A percentile compares a stretch with the other conserved stretches of the same genome.
phyloP scores from a whole-genome alignment of 2,329 filamentous ascomycete genomes.

The Fusarium sp. region DNA sequence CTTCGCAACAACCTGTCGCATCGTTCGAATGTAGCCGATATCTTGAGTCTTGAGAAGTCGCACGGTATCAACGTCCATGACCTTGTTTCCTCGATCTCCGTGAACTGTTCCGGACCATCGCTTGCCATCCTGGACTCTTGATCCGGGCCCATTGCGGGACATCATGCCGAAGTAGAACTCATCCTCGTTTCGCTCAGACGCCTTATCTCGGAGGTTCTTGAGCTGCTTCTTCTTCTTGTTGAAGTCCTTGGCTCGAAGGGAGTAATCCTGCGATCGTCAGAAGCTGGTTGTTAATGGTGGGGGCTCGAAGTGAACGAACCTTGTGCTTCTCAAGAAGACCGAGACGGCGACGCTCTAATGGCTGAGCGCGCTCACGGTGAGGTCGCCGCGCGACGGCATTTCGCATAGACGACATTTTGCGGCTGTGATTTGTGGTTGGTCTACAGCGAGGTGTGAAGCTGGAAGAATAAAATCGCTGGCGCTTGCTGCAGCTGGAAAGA shows the following conservation, averaged over 20 bases:
- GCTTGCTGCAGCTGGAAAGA: conserved; percentile 11
- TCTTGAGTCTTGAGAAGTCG: conserved; percentile 78
- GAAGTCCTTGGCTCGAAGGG: conserved; percentile 74
- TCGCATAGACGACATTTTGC: conserved; percentile 68
- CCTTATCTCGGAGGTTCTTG: conserved; percentile 71
- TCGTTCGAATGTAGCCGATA: conserved; percentile 72
- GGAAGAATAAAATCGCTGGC: conserved; percentile 27
- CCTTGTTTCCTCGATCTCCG: conserved; percentile 69
- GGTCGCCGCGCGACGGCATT: conserved; percentile 82
- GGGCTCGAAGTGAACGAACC: conserved; percentile 56
- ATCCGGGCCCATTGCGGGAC: conserved; percentile 69
- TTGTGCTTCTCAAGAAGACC: conserved; percentile 98
- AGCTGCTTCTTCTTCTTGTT: conserved; percentile 74
- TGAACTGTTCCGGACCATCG: conserved; percentile 68
- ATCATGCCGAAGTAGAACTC: conserved; percentile 81
- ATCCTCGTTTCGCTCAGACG: conserved; percentile 76
- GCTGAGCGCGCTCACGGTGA: conserved; percentile 91
- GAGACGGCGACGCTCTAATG: conserved; percentile 83
- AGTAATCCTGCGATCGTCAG: conserved; percentile 67
- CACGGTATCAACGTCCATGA: conserved; percentile 68
- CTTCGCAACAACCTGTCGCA: conserved; percentile 70
- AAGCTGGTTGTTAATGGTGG: conserved; percentile 16
- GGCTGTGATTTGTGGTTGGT: background rate
- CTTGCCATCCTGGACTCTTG: conserved; percentile 62
- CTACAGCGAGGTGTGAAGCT: background rate